Base-by-base conservation (phyloP, 1,284 basidiomycete species). In the Malassezia vespertilionis region DNA sequence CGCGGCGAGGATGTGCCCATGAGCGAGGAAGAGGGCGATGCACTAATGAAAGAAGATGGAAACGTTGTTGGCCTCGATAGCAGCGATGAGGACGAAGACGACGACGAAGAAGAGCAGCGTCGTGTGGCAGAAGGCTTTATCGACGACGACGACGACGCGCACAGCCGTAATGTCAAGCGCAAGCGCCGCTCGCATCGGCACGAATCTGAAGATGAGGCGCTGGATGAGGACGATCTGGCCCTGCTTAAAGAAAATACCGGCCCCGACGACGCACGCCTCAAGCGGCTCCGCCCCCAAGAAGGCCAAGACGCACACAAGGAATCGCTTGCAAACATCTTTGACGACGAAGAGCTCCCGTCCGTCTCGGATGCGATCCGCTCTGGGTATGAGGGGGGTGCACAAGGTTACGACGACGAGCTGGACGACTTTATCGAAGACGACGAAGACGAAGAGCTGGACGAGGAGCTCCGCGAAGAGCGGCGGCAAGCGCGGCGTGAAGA, bases 161-260 rank as follows among this genome's bases (percentile, higher is more conserved):
- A 81, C 62, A 85, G 82, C 73, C n/a, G n/a, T n/a, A n/a, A n/a
- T n/a, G n/a, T n/a, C n/a, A 79, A 77, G 67, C 78, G 80, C 17
- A 58, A 54, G 33, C 54, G 57, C 37, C 56, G 54, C 28, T 36
- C 37, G 14, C 28, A 23, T 7, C 48, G 37, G 8, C 44, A 23
- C 32, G 42, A 50, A n/a, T 2, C 40, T 49, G 72, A 82, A 22
- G 80, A 82, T 50, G 84, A 75, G 24, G 75, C 76, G n/a, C 75
- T 95, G 34, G 89, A 93, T 58, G 91, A 96, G 44, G 93, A 97
- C 64, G 93, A 97, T 67, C 74, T 97, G 44, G 90, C 91, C 43
- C 77, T 97, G 8, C 72, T 97, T 18, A 86, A 86, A 65, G 93
- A 97, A 76, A 97, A 96, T 62, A 88, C 87, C 3, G 89, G 91